phyloP scores from a whole-genome alignment of 371 early-diverging fungal species.

The Umbelopsis sp. region DNA sequence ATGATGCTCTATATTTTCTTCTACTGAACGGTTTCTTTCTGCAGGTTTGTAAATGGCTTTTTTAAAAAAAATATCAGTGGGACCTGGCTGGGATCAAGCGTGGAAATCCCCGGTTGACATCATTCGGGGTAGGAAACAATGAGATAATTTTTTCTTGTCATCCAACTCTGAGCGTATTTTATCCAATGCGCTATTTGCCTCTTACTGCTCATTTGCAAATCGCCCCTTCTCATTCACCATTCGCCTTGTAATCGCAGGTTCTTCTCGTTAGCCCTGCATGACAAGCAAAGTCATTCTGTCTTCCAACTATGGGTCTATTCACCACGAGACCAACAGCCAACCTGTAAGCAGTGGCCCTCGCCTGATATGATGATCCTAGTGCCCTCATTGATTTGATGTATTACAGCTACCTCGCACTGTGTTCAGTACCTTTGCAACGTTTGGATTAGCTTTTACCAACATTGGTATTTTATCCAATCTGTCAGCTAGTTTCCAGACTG shows the following conservation, averaged over 20 bases:
- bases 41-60: too few relatives aligned
- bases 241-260: slow-evolving; percentile 1
- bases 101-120: too few relatives aligned
- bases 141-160: not conserved
- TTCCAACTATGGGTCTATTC: not conserved
- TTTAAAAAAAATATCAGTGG: too few relatives aligned
- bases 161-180: not conserved
- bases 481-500: slow-evolving; percentile 51
- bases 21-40: too few relatives aligned
- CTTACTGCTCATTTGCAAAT: not conserved
- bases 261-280: not conserved
- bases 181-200: not conserved
- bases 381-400: not conserved
- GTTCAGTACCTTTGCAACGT: slow-evolving; percentile 2
- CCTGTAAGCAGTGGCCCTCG: not conserved
- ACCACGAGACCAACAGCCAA: not conserved
- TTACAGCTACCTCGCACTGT: not conserved
- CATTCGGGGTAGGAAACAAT: not conserved
- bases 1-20: too few relatives aligned
- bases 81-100: too few relatives aligned
- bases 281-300: not conserved
- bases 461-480: slow-evolving; percentile 50
- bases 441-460: slow-evolving; percentile 49
- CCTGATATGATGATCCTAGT: not conserved
- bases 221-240: not conserved